phyloP scores from a whole-genome alignment of 345 rosid species.

The Rhizophora mangle region DNA sequence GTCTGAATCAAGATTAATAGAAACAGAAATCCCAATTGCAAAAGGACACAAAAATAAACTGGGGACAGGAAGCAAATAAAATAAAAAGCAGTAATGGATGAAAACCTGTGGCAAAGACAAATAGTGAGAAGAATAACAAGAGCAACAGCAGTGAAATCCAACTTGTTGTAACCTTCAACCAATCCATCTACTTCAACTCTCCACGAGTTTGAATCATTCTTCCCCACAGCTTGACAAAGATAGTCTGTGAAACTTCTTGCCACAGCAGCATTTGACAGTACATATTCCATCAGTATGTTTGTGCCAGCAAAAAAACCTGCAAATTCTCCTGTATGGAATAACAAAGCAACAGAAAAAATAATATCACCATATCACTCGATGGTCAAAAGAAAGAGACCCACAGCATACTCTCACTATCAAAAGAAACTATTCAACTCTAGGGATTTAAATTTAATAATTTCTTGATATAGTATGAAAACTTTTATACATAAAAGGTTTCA shows the following conservation, averaged over 20 bases:
- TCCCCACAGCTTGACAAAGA: slow-evolving; percentile 65
- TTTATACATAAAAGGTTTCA: neutral
- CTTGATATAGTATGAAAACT: slow-evolving; percentile 33
- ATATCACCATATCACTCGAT: neutral
- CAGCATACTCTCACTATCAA: slow-evolving; percentile 70
- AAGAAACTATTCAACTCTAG: slow-evolving; percentile 81
- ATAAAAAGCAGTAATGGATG: neutral
- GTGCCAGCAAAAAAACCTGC: slow-evolving; percentile 85
- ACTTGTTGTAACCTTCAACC: slow-evolving; percentile 56
- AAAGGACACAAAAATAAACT: neutral
- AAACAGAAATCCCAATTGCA: slow-evolving; percentile 7
- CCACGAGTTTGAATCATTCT: slow-evolving; percentile 54
- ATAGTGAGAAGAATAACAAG: slow-evolving; percentile 81
- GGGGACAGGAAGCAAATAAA: no score
- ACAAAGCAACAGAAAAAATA: slow-evolving; percentile 1
- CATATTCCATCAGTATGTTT: slow-evolving; percentile 86
- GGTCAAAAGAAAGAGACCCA: neutral
- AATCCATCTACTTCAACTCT: slow-evolving; percentile 66
- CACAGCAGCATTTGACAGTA: slow-evolving; percentile 86
- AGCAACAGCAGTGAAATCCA: slow-evolving; percentile 84
- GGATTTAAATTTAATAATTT: no score
- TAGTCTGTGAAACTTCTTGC: slow-evolving; percentile 89
- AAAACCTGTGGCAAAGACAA: slow-evolving; percentile 78
- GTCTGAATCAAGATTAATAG: neutral
- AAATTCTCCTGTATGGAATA: slow-evolving; percentile 59